Conservation (phyloP, 352 stramenopile species). For the Globisporangium radiosum region DNA sequence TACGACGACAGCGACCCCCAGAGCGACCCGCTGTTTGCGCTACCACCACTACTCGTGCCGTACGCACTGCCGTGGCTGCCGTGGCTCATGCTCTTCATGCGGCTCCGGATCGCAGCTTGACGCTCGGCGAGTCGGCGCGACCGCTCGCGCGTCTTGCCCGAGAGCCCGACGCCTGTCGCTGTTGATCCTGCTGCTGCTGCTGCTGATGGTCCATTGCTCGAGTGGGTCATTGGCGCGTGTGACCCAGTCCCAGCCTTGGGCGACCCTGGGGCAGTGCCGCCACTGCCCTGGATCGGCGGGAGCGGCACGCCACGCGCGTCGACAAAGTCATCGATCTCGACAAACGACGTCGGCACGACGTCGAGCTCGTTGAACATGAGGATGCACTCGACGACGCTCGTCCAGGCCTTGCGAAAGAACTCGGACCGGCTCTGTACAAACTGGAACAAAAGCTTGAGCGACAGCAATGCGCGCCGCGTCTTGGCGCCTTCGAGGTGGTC, state of each 20-base stretch:
- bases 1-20: conserved; percentile 84
- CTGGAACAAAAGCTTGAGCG: conserved; percentile 77
- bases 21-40: conserved; percentile 41
- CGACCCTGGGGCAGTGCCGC: conserved; percentile 1
- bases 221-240: neutral
- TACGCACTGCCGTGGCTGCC: conserved; percentile 38
- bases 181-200: conserved; percentile 4
- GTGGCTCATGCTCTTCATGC: conserved; percentile 76
- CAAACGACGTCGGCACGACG: conserved; percentile 74
- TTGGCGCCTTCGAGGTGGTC: conserved; percentile 63
- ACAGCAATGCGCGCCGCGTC: conserved; percentile 65
- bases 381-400: conserved; percentile 76
- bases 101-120: conserved; percentile 73
- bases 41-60: conserved; percentile 24
- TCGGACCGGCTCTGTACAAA: conserved; percentile 80
- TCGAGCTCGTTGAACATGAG: conserved; percentile 88
- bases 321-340: conserved; percentile 87
- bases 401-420: conserved; percentile 75
- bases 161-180: conserved; percentile 39
- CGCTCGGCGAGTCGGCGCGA: conserved; percentile 73
- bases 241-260: conserved; percentile 3
- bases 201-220: conserved; percentile 15
- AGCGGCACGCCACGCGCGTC: conserved; percentile 75
- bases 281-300: conserved; percentile 56
- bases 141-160: conserved; percentile 70